phyloP scores from a whole-genome alignment of 1,284 basidiomycete species.

The Caloboletus firmus region DNA sequence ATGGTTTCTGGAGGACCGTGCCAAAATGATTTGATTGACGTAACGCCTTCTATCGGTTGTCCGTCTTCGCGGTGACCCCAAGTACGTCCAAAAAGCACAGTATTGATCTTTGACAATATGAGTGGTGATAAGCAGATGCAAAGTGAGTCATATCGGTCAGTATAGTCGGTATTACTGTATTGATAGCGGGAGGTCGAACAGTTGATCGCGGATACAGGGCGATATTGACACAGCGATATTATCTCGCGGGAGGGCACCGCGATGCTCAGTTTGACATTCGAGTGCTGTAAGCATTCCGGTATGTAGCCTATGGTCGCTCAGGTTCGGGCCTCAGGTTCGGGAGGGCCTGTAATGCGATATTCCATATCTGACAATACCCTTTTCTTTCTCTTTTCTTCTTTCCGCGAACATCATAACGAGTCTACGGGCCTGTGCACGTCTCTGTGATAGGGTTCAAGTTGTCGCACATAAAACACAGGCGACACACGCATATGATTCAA shows the following conservation, averaged over 20 bases:
- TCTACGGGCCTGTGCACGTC: background rate
- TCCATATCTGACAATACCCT: background rate
- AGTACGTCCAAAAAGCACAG: background rate
- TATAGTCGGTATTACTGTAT: background rate
- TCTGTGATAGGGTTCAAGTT: background rate
- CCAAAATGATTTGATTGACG: conserved; percentile 9
- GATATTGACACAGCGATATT: background rate
- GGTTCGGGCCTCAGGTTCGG: conserved; percentile 4
- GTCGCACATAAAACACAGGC: background rate
- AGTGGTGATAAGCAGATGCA: conserved; percentile 16
- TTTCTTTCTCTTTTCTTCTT: background rate
- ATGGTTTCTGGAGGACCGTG: conserved; percentile 5
- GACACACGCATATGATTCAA: background rate
- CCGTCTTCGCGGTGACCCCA: background rate
- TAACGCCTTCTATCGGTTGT: conserved; percentile 18
- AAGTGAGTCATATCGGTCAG: background rate
- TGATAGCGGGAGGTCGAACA: background rate
- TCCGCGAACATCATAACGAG: background rate
- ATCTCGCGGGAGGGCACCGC: background rate
- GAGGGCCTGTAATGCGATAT: background rate
- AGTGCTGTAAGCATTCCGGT: background rate
- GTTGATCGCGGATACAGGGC: conserved; percentile 15
- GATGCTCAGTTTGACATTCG: background rate
- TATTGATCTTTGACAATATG: background rate
- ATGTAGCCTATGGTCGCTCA: no score